Evolutionary conservation across 2,329 filamentous ascomycete species (phyloP), one percentile per base, ranked within the genome.

Genomic region (Neofusicoccum cordaticola): DNA sequence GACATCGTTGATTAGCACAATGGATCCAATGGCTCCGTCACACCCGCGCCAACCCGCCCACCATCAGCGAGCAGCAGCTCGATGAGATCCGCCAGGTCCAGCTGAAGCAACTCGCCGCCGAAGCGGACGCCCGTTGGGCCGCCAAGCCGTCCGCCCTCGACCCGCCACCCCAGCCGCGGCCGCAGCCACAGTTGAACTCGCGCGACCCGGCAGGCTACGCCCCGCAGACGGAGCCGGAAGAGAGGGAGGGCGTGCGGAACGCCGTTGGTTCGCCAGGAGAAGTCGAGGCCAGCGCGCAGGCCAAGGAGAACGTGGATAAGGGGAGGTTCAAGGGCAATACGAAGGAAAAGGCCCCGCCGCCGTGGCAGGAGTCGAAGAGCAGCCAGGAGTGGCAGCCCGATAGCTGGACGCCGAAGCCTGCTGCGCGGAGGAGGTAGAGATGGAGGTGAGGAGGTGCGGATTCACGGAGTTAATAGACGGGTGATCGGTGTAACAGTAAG

Each of bases 1-100:
- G 34, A 62, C 45, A 31, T 50, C 11, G 7, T 15, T 45, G 13
- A 48, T 17, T 72, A 86, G 84, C 86, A 61, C 84, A 86, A 82
- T 89, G 87, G 87, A 85, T 87, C 71, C 87, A 89, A 77, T 89
- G 87, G 87, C 83, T 89, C 31, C 85, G 87, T 70, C 82, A 88
- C 69, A 85, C 86, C 9, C 85, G 87, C 50, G 70, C 77, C 60
- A 78, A 84, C 15, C 78, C 87, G 2, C 87, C 87, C 0, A 80
- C 81, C 1, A 72, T 89, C 57, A 71, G 82, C 68, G 87, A 89
- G 74, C 87, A 88, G 70, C 81, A 82, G 66, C 77, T 81, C 52
- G 86, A 89, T 65, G 67, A 87, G 51, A 69, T 81, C 39, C 80
- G 87, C 34, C 86, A 86, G 71, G 75, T 78, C n/a, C 81, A 81